These are phyloP conservation scores for Candida sanyaensis DNA, from an alignment of 1,139 yeast species.

Conservation along the genomic window DNA sequence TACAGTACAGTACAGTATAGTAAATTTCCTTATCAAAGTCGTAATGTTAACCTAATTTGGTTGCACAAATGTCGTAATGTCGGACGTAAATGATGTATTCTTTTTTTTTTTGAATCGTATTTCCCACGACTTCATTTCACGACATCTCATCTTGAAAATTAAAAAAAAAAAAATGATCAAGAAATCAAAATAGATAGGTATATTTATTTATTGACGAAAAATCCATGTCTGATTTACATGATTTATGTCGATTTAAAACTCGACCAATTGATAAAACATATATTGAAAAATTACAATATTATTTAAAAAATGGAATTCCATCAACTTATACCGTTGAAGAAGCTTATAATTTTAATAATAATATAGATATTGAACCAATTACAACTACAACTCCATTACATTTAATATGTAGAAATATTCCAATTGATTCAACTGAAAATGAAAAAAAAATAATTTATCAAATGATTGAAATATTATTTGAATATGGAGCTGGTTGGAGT, in stretches of 20 bases:
- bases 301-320: constrained; percentile 67
- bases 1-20: too few species aligned
- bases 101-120: too few species aligned
- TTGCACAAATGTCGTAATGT: too few species aligned
- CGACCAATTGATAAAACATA: constrained; percentile 59
- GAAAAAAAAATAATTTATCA: constrained; percentile 50
- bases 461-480: constrained; percentile 67
- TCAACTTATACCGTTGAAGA: constrained; percentile 84
- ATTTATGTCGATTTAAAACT: constrained; percentile 54
- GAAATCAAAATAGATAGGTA: neutral
- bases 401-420: constrained; percentile 55
- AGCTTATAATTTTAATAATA: constrained; percentile 55
- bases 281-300: constrained; percentile 42
- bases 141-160: neutral
- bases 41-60: too few species aligned
- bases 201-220: too few species aligned
- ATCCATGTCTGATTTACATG: constrained; percentile 74
- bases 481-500: constrained; percentile 94
- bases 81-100: too few species aligned
- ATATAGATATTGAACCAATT: constrained; percentile 40
- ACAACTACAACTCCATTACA: constrained; percentile 74
- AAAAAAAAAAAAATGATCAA: neutral
- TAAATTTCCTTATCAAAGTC: too few species aligned
- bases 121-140: neutral
- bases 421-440: constrained; percentile 39